Base-by-base conservation (phyloP, 306 rosid genomes). In the Crataegus laevigata region DNA sequence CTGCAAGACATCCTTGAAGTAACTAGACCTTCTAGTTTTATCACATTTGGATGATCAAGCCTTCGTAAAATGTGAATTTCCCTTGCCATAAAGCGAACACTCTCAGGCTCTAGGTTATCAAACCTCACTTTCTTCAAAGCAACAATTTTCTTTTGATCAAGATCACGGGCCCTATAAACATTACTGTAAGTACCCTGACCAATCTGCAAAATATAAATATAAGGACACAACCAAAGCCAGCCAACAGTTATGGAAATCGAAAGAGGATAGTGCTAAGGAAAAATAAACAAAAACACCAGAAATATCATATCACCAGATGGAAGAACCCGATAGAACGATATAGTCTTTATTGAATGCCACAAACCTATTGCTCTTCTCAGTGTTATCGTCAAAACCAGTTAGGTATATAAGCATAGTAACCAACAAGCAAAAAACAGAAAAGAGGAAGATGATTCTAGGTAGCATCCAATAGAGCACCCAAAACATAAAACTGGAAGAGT, bases 1-100 rank as follows among this genome's bases (percentile, higher is more conserved):
- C 96, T 92, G 92, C 98, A 93, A 54, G 98, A 93, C 98, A 93
- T 93, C 84, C 98, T 90, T 82, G 98, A 93, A 11, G 98, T 93
- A 60, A 93, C 98, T 70, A 93, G 82, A 79, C 98, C 98, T 82
- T 90, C 96, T 65, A 93, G 80, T 82, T 90, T 93, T 77, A 93
- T 90, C 66, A 93, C 92, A 82, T 93, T 93, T 59, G 89, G 92
- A 85, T 93, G 98, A 82, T 93, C 91, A 72, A 93, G 98, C 85
- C 96, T 84, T 3, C 98, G 96, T 74, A 93, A 86, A 80, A 93
- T 90, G 83, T 88, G 98, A 84, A 93, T 93, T 86, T 93, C 98
- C 85, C 98, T 86, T 42, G 96, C 96, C 98, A 93, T 93, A 84
- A 93, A 93, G 47, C 98, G 98, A 65, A 90, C 96, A 79, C 98